Evolutionary conservation across 768 basidiomycete species (phyloP), one percentile per base, ranked within the genome.

Genomic region (Mycena maculata): DNA sequence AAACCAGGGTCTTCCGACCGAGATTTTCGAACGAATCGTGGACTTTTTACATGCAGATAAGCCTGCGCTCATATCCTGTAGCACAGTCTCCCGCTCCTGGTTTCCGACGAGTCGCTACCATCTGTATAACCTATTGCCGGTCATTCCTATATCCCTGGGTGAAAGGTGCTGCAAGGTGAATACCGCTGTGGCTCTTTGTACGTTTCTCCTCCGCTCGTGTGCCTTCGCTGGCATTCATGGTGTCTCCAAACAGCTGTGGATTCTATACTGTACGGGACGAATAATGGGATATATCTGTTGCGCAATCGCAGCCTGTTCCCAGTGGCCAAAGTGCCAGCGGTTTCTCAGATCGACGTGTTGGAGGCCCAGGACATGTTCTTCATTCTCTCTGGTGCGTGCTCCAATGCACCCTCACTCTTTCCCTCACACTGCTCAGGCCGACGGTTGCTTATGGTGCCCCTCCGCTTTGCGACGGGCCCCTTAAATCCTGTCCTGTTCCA

Each of bases 11-110:
- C 64, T 75, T 13, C 74, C 73, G 2, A 60, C 49, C 33, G 74
- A 75, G 45, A 53, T 73, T 27, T 49, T 68, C 22, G 71, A 75
- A 42, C 56, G 60, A n/a, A 68, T 71, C 33, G 53, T 75, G 33
- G 71, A 72, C 63, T 72, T 70, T 56, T 50, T 75, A 8, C 58
- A 63, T 47, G 39, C 57, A 27, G 69, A 71, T 48, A 67, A 63
- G 57, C 44, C 23, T 18, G 54, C 74, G 6, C 65, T 75, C 31
- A 25, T 65, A 13, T 48, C 69, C 10, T 73, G 71, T 58, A 65
- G 61, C 23, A 54, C 61, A 18, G 69, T 71, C 28, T 75, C 63
- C 28, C 57, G 52, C 42, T 47, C 63, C 27, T 72, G 71, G 71
- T 64, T 74, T 31, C 69, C 69, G 22, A 60, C 61, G 0, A 65